Evolutionary conservation across 495 filamentous ascomycete genomes (phyloP).

Genomic region (Tetracladium marchalianum): DNA sequence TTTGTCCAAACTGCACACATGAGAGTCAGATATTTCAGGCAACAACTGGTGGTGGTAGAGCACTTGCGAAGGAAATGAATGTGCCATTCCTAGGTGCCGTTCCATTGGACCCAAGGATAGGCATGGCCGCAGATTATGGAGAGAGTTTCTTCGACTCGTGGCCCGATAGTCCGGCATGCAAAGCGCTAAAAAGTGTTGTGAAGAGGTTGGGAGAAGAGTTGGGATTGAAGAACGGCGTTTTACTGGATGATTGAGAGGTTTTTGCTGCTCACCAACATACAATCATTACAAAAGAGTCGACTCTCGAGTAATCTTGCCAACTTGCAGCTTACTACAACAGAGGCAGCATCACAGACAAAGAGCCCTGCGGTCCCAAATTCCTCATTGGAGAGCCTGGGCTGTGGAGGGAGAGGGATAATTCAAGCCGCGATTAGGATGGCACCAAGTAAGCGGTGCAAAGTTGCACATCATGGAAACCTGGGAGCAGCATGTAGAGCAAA

Average conservation of each 20-base stretch:
- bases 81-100: slow-evolving; percentile 85
- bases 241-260: slow-evolving; percentile 17
- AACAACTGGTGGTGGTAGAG: slow-evolving; percentile 78
- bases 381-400: too few relatives aligned
- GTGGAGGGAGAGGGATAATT: too few relatives aligned
- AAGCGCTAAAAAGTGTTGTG: slow-evolving; percentile 68
- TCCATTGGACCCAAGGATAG: slow-evolving; percentile 88
- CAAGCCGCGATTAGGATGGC: too few relatives aligned
- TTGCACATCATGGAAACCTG: too few relatives aligned
- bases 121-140: slow-evolving; percentile 92
- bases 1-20: slow-evolving; percentile 80
- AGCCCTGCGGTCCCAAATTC: too few relatives aligned
- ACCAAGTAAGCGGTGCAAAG: too few relatives aligned
- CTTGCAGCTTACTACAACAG: too few relatives aligned
- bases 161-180: slow-evolving; percentile 82
- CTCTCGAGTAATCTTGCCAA: too few relatives aligned
- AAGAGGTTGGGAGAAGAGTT: slow-evolving; percentile 54
- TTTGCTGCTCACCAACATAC: background rate
- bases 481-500: too few relatives aligned
- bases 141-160: slow-evolving; percentile 95
- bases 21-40: slow-evolving; percentile 80
- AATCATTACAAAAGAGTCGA: too few relatives aligned
- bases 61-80: slow-evolving; percentile 70
- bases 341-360: too few relatives aligned
- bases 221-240: slow-evolving; percentile 33